These are phyloP conservation scores for Clarireedia hainanense DNA, from an alignment of 2,329 filamentous ascomycete genomes.

Conservation along the genomic window DNA sequence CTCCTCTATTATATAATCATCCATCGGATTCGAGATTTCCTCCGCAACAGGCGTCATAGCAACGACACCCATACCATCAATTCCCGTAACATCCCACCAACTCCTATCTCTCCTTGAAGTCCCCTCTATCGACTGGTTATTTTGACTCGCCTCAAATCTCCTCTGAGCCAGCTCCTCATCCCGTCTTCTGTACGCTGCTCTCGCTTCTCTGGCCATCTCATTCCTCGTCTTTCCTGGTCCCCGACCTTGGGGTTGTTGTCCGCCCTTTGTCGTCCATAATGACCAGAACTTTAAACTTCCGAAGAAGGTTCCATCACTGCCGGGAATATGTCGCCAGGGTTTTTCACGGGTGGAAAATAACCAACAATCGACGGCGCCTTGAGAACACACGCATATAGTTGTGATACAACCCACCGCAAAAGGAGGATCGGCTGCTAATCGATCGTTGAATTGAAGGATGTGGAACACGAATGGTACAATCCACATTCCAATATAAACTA, in stretches of 20 bases:
- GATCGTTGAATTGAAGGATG: slow-evolving; percentile 48
- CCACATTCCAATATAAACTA: slow-evolving; percentile 67
- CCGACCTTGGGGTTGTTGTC: slow-evolving; percentile 26
- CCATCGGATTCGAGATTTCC: slow-evolving; percentile 10
- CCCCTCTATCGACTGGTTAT: slow-evolving; percentile 1
- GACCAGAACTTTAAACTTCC: slow-evolving; percentile 30
- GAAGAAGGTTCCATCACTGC: slow-evolving; percentile 32
- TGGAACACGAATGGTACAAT: slow-evolving; percentile 61
- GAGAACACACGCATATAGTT: slow-evolving; percentile 52
- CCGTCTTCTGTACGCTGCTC: slow-evolving; percentile 39
- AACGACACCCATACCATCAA: not conserved
- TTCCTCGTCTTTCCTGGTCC: slow-evolving; percentile 41
- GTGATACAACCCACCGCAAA: slow-evolving; percentile 48
- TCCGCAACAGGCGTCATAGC: slow-evolving; percentile 22
- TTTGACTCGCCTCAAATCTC: slow-evolving; percentile 24
- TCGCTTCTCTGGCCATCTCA: slow-evolving; percentile 44
- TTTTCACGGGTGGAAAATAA: slow-evolving; percentile 64
- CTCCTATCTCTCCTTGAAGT: slow-evolving; percentile 23
- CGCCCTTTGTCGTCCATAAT: slow-evolving; percentile 15
- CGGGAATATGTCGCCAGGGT: slow-evolving; percentile 55
- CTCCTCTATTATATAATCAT: not conserved
- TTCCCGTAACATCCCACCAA: slow-evolving; percentile 29
- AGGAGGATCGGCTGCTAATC: slow-evolving; percentile 42
- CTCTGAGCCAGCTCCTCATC: slow-evolving; percentile 38
- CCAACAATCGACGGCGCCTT: slow-evolving; percentile 59